Base-by-base conservation (phyloP, 306 rosid genomes). In the Ochetophila trinervis region DNA sequence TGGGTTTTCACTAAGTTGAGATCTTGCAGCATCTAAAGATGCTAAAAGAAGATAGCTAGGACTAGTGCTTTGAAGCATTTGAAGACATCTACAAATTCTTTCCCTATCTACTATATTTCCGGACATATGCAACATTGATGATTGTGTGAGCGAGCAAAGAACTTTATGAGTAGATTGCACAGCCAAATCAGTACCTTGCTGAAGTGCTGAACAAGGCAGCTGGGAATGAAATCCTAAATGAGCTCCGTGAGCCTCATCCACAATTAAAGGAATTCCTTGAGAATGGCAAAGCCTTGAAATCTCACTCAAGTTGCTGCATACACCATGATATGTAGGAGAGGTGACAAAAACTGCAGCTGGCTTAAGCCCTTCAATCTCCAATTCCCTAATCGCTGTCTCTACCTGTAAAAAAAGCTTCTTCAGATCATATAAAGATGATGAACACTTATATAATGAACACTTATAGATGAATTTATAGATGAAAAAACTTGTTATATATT, bases 221-320 rank as follows among this genome's bases (percentile, higher is more conserved):
- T 78, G 67, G 30, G 92, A 71, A 68, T 91, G 95, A 69, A 91
- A 82, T 47, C 95, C 96, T 4, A 88, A 76, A 74, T 91, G 96
- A 66, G 95, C 92, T 20, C 95, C 97, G 21, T 91, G 97, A 65
- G 96, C 96, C 83, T 87, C 97, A 75, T 91, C 98, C 36, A 91
- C 95, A 10, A 88, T 83, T 62, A 91, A 69, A 68, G 96, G 96
- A 77, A 91, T 83, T 57, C 80, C 84, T 60, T 37, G 78, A 68
- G 86, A 82, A 76, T 87, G 96, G 70, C 98, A 91, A 34, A 91
- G 55, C 61, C 61, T 76, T 22, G 88, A 85, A 66, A 91, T 91
- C 78, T 82, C 70, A 0, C 57, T 66, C 78, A 91, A 65, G 76
- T 79, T 65, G 68, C 96, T 83, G 86, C 97, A 91, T 69, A 88